Evolutionary conservation across 495 filamentous ascomycete species (phyloP).

Genomic region (Neurospora sp.): DNA sequence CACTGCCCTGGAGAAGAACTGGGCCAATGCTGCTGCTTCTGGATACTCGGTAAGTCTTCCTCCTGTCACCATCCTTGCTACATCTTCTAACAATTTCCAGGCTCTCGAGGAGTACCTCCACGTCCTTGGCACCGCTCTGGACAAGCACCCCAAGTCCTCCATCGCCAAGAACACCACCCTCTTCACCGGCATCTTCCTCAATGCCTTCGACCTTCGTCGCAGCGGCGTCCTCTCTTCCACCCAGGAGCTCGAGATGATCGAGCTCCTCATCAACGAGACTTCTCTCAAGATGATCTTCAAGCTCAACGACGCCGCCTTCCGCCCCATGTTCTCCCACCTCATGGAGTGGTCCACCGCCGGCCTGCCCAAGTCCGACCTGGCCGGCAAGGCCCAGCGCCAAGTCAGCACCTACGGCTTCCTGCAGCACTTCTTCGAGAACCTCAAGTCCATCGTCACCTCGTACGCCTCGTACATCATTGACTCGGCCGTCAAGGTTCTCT

Average conservation of each 20-base stretch:
- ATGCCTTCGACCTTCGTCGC: slow-evolving; percentile 62
- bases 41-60: slow-evolving; percentile 46
- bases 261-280: slow-evolving; percentile 51
- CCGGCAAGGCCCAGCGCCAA: slow-evolving; percentile 44
- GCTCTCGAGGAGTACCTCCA: slow-evolving; percentile 58
- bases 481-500: slow-evolving; percentile 53
- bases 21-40: slow-evolving; percentile 46
- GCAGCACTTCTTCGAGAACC: slow-evolving; percentile 61
- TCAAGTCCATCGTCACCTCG: slow-evolving; percentile 88
- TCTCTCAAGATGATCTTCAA: slow-evolving; percentile 88
- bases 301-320: slow-evolving; percentile 89
- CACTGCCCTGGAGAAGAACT: slow-evolving; percentile 57
- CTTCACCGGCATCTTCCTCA: slow-evolving; percentile 61
- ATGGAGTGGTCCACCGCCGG: slow-evolving; percentile 61
- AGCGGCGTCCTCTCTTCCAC: slow-evolving; percentile 20
- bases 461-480: slow-evolving; percentile 83
- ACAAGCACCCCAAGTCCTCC: slow-evolving; percentile 63
- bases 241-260: slow-evolving; percentile 36
- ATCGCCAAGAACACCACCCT: slow-evolving; percentile 57
- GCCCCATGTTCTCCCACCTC: slow-evolving; percentile 77
- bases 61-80: not conserved
- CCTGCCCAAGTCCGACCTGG: slow-evolving; percentile 49
- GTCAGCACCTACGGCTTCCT: slow-evolving; percentile 72
- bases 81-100: slow-evolving; percentile 15
- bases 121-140: slow-evolving; percentile 54